A percentile compares a stretch with the other conserved stretches of the same genome.
Evolutionary conservation across 2,329 filamentous ascomycete genomes (phyloP).

Genomic region (Colletotrichum somersetense): DNA sequence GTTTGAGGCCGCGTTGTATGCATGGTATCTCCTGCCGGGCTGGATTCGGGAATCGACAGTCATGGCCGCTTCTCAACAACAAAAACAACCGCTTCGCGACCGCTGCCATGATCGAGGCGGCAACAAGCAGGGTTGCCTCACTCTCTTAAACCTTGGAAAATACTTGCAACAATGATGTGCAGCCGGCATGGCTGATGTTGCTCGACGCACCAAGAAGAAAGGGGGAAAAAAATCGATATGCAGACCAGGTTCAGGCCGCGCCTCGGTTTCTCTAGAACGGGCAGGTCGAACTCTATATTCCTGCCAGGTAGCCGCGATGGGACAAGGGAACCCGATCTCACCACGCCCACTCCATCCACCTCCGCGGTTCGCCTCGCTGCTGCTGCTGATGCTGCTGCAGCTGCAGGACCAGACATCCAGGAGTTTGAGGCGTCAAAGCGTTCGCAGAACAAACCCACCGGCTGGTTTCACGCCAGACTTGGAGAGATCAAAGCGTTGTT

Average conservation of each 20-base stretch:
- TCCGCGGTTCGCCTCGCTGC: neutral
- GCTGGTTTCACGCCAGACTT: conserved; percentile 38
- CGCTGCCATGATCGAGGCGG: neutral
- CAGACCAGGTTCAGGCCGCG: neutral
- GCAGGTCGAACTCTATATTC: neutral
- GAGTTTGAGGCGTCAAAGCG: conserved; percentile 36
- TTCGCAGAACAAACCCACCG: conserved; percentile 33
- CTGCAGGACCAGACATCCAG: conserved; percentile 6
- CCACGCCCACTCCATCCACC: neutral
- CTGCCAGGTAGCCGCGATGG: conserved; percentile 12
- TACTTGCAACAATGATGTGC: neutral
- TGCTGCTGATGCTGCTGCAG: neutral
- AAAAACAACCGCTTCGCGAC: neutral
- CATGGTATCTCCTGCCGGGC: neutral
- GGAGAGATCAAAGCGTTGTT: conserved; percentile 38
- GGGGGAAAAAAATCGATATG: neutral
- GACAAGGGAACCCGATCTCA: neutral
- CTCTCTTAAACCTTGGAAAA: neutral
- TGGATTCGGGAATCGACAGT: neutral
- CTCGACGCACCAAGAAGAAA: neutral
- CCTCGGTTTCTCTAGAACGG: neutral
- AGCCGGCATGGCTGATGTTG: conserved; percentile 1
- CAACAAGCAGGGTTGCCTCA: conserved; percentile 1
- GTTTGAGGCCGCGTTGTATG: neutral
- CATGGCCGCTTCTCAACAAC: neutral